Percentiles rank a stretch among this genome's conserved stretches.
These are phyloP conservation scores for Corynespora cassiicola DNA, from an alignment of 2,329 filamentous ascomycete genomes.

Conservation along the genomic window DNA sequence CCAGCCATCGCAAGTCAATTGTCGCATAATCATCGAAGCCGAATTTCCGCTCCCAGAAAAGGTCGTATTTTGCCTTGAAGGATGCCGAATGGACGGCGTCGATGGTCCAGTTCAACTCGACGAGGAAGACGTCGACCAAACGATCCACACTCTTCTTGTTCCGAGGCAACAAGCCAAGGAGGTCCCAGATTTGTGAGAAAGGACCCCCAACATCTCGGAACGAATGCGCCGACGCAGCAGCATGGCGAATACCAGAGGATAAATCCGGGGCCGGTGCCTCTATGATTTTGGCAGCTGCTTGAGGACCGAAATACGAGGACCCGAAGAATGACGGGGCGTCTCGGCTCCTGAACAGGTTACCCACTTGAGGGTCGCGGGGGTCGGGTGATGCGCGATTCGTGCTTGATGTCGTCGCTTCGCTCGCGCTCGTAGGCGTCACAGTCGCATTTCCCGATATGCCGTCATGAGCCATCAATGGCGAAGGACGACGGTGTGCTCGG, in stretches of 20 bases:
- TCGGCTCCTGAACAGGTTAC: constrained; percentile 21
- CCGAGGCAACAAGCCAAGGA: constrained; percentile 48
- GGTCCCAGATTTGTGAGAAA: constrained; percentile 51
- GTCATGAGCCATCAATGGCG: background rate
- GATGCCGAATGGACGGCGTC: constrained; percentile 45
- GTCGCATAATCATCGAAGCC: constrained; percentile 50
- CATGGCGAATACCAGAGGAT: constrained; percentile 21
- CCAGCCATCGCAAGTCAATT: constrained; percentile 51
- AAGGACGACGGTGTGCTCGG: background rate
- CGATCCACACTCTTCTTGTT: constrained; percentile 46
- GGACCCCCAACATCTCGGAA: constrained; percentile 35
- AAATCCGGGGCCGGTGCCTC: constrained; percentile 23
- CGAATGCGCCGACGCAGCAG: constrained; percentile 25
- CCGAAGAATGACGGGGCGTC: constrained; percentile 26
- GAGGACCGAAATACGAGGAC: constrained; percentile 25
- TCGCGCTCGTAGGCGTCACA: no score
- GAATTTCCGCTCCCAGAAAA: constrained; percentile 49
- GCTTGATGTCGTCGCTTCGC: background rate
- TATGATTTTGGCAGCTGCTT: constrained; percentile 25
- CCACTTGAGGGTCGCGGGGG: constrained; percentile 18
- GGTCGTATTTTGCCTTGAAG: constrained; percentile 45
- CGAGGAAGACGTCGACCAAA: constrained; percentile 42
- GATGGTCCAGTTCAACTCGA: constrained; percentile 46
- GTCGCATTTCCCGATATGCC: no score
- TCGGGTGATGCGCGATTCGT: background rate